These are phyloP conservation scores for Mikania micrantha DNA, from an alignment of 129 eudicot genomes.

Conservation along the genomic window DNA sequence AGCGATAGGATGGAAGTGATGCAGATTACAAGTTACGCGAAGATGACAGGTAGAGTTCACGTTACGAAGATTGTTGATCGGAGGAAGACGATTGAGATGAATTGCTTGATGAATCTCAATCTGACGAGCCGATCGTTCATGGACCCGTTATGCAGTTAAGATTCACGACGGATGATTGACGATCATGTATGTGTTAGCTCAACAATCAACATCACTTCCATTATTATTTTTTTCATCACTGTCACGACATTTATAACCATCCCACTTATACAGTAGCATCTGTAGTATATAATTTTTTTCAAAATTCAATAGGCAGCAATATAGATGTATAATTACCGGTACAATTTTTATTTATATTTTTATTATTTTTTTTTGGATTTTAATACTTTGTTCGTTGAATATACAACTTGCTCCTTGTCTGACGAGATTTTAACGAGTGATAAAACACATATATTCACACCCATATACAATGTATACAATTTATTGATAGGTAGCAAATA, in stretches of 20 bases:
- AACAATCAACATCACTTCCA: background rate
- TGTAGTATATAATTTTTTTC: background rate
- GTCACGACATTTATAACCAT: background rate
- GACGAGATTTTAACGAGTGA: background rate
- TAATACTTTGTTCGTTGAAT: background rate
- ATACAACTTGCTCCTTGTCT: background rate
- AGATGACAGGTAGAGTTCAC: conserved; percentile 37
- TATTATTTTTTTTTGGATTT: background rate
- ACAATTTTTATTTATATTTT: background rate
- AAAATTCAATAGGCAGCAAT: background rate
- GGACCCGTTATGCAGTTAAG: conserved; percentile 20
- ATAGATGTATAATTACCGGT: background rate
- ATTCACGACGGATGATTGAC: background rate
- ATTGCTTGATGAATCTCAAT: conserved; percentile 35
- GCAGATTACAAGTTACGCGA: conserved; percentile 25
- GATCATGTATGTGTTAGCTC: background rate
- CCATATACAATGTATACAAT: too few relatives aligned
- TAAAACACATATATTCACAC: too few relatives aligned
- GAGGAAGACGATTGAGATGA: conserved; percentile 25
- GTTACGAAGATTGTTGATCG: conserved; percentile 10
- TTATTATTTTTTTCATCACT: background rate
- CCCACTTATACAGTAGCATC: background rate
- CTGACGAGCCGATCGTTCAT: conserved; percentile 17
- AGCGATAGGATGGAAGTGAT: conserved; percentile 3
- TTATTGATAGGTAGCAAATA: too few relatives aligned